Percentiles rank a stretch among this genome's conserved stretches.
Conservation (phyloP, 2,329 filamentous ascomycete genomes). For the Stromatinia cepivora region DNA sequence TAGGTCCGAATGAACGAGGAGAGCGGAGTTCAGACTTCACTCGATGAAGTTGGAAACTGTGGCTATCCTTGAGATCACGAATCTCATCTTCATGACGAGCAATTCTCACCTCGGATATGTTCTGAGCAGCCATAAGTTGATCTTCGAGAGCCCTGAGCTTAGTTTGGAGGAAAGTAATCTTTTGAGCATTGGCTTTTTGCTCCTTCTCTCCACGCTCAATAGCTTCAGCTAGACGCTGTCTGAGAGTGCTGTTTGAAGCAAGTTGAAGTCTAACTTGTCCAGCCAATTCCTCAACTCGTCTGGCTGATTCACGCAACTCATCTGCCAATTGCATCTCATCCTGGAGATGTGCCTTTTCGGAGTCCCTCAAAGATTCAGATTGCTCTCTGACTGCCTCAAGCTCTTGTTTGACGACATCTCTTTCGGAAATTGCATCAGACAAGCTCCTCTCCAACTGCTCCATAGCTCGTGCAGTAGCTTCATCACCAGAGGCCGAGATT, state of each 20-base stretch:
- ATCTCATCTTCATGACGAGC: slow-evolving; percentile 85
- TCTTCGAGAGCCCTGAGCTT: slow-evolving; percentile 83
- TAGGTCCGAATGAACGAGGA: slow-evolving; percentile 55
- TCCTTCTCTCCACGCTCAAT: slow-evolving; percentile 82
- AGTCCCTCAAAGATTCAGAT: slow-evolving; percentile 56
- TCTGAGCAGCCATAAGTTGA: slow-evolving; percentile 77
- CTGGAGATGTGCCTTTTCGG: slow-evolving; percentile 57
- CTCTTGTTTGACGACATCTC: slow-evolving; percentile 69
- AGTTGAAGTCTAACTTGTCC: slow-evolving; percentile 78
- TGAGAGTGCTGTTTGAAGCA: slow-evolving; percentile 71
- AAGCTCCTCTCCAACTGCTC: slow-evolving; percentile 68
- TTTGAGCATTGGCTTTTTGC: slow-evolving; percentile 74
- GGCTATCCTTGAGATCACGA: slow-evolving; percentile 69
- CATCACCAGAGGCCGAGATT: slow-evolving; percentile 50
- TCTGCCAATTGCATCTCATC: slow-evolving; percentile 65
- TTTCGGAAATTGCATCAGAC: slow-evolving; percentile 67
- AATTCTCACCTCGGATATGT: slow-evolving; percentile 81
- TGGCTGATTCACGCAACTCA: slow-evolving; percentile 71
- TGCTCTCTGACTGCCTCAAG: slow-evolving; percentile 61
- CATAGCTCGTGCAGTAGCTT: slow-evolving; percentile 62
- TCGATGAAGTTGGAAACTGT: slow-evolving; percentile 74
- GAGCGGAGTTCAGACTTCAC: slow-evolving; percentile 58
- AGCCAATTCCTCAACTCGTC: slow-evolving; percentile 77
- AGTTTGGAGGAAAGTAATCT: slow-evolving; percentile 81
- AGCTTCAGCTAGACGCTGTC: slow-evolving; percentile 73